Conservation (phyloP, 1,284 basidiomycete genomes). For the Fistulinella cinereoalba region DNA sequence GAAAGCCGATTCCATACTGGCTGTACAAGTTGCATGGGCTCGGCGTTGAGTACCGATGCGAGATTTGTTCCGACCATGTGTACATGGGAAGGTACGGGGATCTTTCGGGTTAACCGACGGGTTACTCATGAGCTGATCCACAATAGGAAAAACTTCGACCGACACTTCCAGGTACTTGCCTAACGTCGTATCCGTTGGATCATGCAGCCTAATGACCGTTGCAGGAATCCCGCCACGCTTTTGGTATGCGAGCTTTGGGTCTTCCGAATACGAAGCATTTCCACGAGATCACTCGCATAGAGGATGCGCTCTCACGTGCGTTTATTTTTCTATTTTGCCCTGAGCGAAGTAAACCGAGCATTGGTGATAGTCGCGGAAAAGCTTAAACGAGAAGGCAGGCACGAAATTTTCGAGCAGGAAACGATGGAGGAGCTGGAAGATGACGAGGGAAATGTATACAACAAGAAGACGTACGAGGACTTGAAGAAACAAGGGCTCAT, state of each 20-base stretch:
- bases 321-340: conserved; percentile 18
- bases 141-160: conserved; percentile 86
- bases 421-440: conserved; percentile 97
- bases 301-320: conserved; percentile 91
- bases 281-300: conserved; percentile 96
- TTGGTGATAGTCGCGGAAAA: conserved; percentile 81
- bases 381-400: conserved; percentile 88
- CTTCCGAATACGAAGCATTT: conserved; percentile 99
- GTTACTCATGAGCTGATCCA: conserved; percentile 12
- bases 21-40: conserved; percentile 97
- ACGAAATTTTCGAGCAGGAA: conserved; percentile 88
- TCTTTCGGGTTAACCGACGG: conserved; percentile 1
- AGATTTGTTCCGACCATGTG: conserved; percentile 95
- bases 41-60: conserved; percentile 96
- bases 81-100: conserved; percentile 83
- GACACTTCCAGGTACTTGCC: conserved; percentile 74
- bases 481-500: conserved; percentile 90
- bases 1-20: conserved; percentile 99
- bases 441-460: conserved; percentile 95
- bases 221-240: conserved; percentile 93
- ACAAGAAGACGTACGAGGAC: conserved; percentile 87
- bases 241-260: conserved; percentile 97
- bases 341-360: background rate
- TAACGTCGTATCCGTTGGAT: conserved; percentile 7
- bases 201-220: conserved; percentile 13